Evolutionary conservation across 176 grass and related monocot species (phyloP), one percentile per base, ranked within the genome.

Genomic region (Rhipidocladum racemiflorum): DNA sequence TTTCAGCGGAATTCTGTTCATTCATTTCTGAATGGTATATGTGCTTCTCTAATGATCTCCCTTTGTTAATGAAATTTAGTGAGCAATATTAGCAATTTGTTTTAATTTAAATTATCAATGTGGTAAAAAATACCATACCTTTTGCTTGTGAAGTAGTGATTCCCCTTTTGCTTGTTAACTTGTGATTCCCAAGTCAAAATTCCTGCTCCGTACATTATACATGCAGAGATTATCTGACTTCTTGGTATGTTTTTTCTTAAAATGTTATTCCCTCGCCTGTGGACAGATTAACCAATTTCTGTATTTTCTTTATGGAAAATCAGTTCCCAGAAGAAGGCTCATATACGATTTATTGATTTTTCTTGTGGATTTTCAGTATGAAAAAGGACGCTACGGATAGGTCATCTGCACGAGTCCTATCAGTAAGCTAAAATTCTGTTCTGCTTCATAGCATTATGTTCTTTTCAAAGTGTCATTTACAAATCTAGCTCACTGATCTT

Each of bases 11-110:
- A 84, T 98, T 95, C 42, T 98, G 96, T 70, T 93, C 92, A 42
- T 98, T 98, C 80, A 83, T 98, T 72, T 93, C 89, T 68, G 68
- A 78, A 60, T 98, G 96, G 96, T 98, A 89, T 69, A 72, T 38
- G 43, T 59, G 40, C 68, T 73, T 59, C 65, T 54, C 14, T 8
- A 54, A 16, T 62, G 25, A n/a, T 0, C 27, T 2, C 9, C 24
- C 29, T 66, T 65, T 25, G 39, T 17, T 76, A 35, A 87, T 75
- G 6, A 68, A 17, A 60, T 39, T 34, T 74, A 75, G 24, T 42
- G 11, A 29, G 28, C 11, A 29, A 9, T 60, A 38, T 39, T 69
- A 69, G 25, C 18, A 35, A 35, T 71, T 51, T 59, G 4, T 59
- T 57, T 72, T 30, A 21, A 3, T 51, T 7, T 4, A 29, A 23